Conservation (phyloP, 2,329 filamentous ascomycete genomes). For the Boeremia lycopersici region DNA sequence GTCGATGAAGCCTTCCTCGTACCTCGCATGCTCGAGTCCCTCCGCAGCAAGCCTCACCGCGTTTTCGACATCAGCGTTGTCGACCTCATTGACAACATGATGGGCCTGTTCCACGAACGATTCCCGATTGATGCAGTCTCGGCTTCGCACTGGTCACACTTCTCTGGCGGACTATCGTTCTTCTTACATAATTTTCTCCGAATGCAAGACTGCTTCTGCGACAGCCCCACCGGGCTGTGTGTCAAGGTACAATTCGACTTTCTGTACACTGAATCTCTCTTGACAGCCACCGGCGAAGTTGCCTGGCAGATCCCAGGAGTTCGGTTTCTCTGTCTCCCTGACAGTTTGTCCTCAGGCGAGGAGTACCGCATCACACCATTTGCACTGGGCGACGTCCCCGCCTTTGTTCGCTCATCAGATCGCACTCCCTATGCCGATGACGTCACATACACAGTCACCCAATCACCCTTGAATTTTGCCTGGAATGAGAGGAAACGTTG, state of each 20-base stretch:
- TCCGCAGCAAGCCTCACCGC: conserved; percentile 9
- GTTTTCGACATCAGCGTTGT: conserved; percentile 29
- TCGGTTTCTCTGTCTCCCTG: conserved; percentile 24
- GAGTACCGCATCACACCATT: conserved; percentile 32
- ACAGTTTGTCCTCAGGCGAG: conserved; percentile 14
- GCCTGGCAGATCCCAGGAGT: conserved; percentile 31
- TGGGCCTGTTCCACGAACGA: conserved; percentile 27
- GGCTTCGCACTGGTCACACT: conserved; percentile 32
- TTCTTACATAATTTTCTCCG: conserved; percentile 42
- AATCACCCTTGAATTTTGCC: conserved; percentile 14
- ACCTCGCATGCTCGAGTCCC: conserved; percentile 18
- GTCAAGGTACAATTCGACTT: conserved; percentile 24
- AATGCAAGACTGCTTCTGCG: conserved; percentile 41
- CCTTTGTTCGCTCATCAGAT: neutral
- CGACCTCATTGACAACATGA: conserved; percentile 35
- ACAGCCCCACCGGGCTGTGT: conserved; percentile 17
- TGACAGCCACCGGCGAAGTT: conserved; percentile 26
- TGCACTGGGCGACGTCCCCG: neutral
- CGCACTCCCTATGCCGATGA: conserved; percentile 8
- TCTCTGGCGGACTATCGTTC: conserved; percentile 28
- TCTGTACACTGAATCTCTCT: conserved; percentile 3
- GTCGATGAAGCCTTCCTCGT: conserved; percentile 16
- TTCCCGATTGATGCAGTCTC: neutral
- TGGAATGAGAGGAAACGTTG: conserved; percentile 28
- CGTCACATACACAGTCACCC: conserved; percentile 17